Evolutionary conservation across 352 stramenopile genomes (phyloP).

Genomic region (Elongisporangium senticosum): DNA sequence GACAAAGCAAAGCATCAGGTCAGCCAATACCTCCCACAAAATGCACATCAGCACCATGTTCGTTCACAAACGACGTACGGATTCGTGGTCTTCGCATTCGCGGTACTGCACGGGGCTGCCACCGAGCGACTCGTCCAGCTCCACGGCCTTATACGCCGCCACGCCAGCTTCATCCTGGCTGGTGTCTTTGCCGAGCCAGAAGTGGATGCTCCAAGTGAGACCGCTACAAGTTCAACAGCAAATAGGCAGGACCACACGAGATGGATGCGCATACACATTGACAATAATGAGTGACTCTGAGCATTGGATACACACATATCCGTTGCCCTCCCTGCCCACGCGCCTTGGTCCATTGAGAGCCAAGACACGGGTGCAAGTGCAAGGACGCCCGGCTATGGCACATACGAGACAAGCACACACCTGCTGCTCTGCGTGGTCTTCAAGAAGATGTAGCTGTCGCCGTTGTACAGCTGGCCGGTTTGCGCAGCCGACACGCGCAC

Average conservation of each 20-base stretch:
- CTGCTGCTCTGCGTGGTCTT: constrained; percentile 60
- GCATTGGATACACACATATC: background rate
- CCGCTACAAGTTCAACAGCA: constrained; percentile 15
- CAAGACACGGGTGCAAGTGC: background rate
- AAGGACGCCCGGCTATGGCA: background rate
- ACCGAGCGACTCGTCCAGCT: constrained; percentile 93
- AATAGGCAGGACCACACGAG: background rate
- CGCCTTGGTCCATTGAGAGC: background rate
- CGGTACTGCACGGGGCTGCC: constrained; percentile 91
- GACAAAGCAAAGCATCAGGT: background rate
- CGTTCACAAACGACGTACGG: constrained; percentile 22
- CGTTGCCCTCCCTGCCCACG: background rate
- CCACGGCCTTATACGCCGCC: constrained; percentile 95
- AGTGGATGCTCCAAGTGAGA: constrained; percentile 91
- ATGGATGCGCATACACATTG: background rate
- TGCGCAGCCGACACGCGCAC: constrained; percentile 42
- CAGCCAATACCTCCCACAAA: background rate
- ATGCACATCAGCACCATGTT: background rate
- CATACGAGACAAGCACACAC: constrained; percentile 10
- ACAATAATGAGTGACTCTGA: background rate
- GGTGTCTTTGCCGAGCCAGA: constrained; percentile 94
- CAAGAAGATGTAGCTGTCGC: constrained; percentile 97
- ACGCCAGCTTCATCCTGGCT: constrained; percentile 91
- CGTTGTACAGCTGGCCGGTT: constrained; percentile 89
- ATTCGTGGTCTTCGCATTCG: constrained; percentile 73